Base-by-base conservation (phyloP, 441 rosid species). In the Populus hybrid region DNA sequence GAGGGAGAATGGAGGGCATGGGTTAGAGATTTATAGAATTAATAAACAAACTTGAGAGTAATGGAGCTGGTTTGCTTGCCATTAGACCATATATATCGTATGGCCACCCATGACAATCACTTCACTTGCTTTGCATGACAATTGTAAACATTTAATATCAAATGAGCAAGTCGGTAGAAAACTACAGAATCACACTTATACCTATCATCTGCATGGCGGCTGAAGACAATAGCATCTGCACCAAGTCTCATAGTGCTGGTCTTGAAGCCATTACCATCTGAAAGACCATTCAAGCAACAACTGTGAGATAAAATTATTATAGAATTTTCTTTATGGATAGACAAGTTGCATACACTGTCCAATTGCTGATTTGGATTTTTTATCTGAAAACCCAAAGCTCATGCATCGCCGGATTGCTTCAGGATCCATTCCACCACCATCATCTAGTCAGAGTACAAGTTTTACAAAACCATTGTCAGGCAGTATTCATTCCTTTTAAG, bases 251-350 rank as follows among this genome's bases (percentile, higher is more conserved):
- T 94, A 74, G 98, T 87, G 89, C 99, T 92, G 24, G 99, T 96
- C 91, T 96, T 96, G 88, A 94, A 96, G 80, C 99, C 98, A 86
- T 96, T 96, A 50, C 98, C 99, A 89, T 96, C 99, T 96, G 88
- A 71, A 88, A 84, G 74, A 74, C 69, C 81, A 87, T 63, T 74
- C 69, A 74, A 74, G 72, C 28, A 68, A 77, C 71, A 76, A 87
- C 72, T 68, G 75, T 42, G 9, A n/a, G 67, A 80, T 59, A 72
- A 79, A 45, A 53, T 36, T 77, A 83, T 70, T 40, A 42, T 76
- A 33, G 26, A 53, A 77, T 31, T 68, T 36, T 45, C 73, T 69
- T n/a, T 78, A 82, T 45, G 21, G 50, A 31, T 31, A 61, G 73
- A 81, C 61, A 82, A 77, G 81, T 77, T 71, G 20, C 77, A 53